Evolutionary conservation across 805 yeast species (phyloP).

Genomic region (Pichia gijzeniarum): DNA sequence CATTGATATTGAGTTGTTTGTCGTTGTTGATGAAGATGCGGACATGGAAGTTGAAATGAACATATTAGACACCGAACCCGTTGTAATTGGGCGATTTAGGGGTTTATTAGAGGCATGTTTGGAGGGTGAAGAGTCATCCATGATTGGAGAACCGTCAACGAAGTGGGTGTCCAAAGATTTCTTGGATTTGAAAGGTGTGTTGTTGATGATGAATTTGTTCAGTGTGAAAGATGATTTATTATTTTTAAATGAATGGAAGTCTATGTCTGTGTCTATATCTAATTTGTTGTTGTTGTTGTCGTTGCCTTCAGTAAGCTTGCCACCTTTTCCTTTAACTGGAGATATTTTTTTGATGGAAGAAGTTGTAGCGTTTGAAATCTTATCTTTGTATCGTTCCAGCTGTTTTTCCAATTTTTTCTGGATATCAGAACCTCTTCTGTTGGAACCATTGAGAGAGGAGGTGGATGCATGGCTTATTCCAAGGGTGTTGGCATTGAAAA

Average conservation of each 20-base stretch:
- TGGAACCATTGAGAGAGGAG: neutral
- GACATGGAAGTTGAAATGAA: neutral
- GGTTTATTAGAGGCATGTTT: constrained; percentile 4
- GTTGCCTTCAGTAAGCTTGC: too few relatives aligned
- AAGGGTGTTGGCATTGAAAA: neutral
- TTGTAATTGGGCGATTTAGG: constrained; percentile 8
- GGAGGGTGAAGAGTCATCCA: constrained; percentile 13
- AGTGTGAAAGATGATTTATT: constrained; percentile 2
- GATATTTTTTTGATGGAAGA: constrained; percentile 7
- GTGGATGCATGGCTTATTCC: neutral
- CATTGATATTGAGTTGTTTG: constrained; percentile 14
- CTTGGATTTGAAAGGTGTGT: constrained; percentile 1
- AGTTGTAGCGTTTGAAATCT: constrained; percentile 4
- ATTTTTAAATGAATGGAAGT: neutral
- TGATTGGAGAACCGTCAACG: neutral
- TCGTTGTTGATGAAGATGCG: neutral
- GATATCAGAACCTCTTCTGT: constrained; percentile 6
- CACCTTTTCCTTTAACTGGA: neutral
- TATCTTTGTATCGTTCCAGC: constrained; percentile 9
- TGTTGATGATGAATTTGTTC: constrained; percentile 1
- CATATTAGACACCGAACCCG: constrained; percentile 1
- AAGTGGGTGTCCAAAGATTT: too few relatives aligned
- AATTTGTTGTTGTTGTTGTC: too few relatives aligned
- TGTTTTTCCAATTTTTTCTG: constrained; percentile 10
- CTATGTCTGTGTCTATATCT: neutral